A percentile compares a stretch with the other conserved stretches of the same genome.
Evolutionary conservation across 1,284 basidiomycete genomes (phyloP).

Genomic region (Ustilago trichophora): DNA sequence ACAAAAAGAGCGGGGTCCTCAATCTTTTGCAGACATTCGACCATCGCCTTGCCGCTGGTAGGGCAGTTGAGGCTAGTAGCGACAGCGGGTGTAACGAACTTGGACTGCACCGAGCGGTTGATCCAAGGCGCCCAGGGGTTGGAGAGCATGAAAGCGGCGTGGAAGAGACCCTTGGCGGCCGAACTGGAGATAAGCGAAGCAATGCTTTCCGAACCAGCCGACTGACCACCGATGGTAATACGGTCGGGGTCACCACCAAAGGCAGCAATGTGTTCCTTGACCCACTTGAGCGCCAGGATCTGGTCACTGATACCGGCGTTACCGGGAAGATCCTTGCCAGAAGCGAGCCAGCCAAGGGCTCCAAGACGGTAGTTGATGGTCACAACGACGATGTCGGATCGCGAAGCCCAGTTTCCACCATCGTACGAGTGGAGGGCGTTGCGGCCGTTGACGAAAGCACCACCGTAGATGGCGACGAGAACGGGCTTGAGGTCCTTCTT

Average conservation of each 20-base stretch:
- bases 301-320: constrained; percentile 62
- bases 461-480: constrained; percentile 70
- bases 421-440: constrained; percentile 68
- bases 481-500: constrained; percentile 70
- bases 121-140: constrained; percentile 42
- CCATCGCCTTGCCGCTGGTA: constrained; percentile 18
- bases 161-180: constrained; percentile 22
- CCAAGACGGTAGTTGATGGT: constrained; percentile 71
- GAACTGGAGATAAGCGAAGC: constrained; percentile 25
- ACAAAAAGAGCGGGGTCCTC: constrained; percentile 15
- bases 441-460: constrained; percentile 68
- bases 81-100: constrained; percentile 24
- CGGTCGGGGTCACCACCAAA: constrained; percentile 76
- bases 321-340: constrained; percentile 23
- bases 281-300: constrained; percentile 68
- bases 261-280: constrained; percentile 71
- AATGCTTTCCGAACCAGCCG: constrained; percentile 74
- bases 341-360: constrained; percentile 51
- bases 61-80: constrained; percentile 18
- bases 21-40: constrained; percentile 36
- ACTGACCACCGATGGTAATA: constrained; percentile 87
- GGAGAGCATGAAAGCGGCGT: constrained; percentile 31
- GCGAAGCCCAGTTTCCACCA: constrained; percentile 69
- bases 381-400: constrained; percentile 72
- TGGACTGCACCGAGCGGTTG: constrained; percentile 17